Percentiles rank a stretch among this genome's conserved stretches.
These are phyloP conservation scores for Lentinula edodes DNA, from an alignment of 768 basidiomycete species.

Conservation along the genomic window DNA sequence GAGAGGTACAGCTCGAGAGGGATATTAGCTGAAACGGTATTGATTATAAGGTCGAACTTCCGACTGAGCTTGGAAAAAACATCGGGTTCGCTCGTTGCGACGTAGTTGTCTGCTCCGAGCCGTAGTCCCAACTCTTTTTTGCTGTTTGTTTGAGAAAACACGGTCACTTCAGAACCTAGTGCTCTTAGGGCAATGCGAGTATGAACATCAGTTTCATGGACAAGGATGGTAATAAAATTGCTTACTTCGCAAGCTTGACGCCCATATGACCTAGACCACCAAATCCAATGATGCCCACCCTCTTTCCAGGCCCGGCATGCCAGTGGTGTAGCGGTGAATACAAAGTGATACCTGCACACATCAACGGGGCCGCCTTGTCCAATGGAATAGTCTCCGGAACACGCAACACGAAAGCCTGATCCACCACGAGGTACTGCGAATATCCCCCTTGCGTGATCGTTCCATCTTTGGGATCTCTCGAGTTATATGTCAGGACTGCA, in stretches of 20 bases:
- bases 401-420: slow-evolving; percentile 52
- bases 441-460: slow-evolving; percentile 43
- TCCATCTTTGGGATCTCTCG: slow-evolving; percentile 34
- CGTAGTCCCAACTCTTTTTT: slow-evolving; percentile 42
- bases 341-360: slow-evolving; percentile 61
- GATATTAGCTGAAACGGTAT: slow-evolving; percentile 9
- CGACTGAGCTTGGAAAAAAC: slow-evolving; percentile 21
- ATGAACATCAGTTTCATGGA: slow-evolving; percentile 10
- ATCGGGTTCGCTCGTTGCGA: slow-evolving; percentile 34
- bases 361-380: slow-evolving; percentile 54
- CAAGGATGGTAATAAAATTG: not conserved
- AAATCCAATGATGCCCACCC: slow-evolving; percentile 61
- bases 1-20: slow-evolving; percentile 2
- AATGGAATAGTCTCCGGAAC: slow-evolving; percentile 50
- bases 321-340: slow-evolving; percentile 52
- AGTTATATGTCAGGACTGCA: slow-evolving; percentile 30
- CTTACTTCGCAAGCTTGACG: slow-evolving; percentile 1
- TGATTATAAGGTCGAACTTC: slow-evolving; percentile 36
- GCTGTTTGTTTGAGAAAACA: slow-evolving; percentile 37
- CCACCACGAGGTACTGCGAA: slow-evolving; percentile 35
- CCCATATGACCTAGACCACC: slow-evolving; percentile 43
- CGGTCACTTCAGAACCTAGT: slow-evolving; percentile 44
- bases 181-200: slow-evolving; percentile 35
- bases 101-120: slow-evolving; percentile 40
- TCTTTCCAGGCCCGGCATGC: slow-evolving; percentile 50